Evolutionary conservation across 768 basidiomycete genomes (phyloP), one percentile per base, ranked within the genome.

Genomic region (Gyrodon lividus): DNA sequence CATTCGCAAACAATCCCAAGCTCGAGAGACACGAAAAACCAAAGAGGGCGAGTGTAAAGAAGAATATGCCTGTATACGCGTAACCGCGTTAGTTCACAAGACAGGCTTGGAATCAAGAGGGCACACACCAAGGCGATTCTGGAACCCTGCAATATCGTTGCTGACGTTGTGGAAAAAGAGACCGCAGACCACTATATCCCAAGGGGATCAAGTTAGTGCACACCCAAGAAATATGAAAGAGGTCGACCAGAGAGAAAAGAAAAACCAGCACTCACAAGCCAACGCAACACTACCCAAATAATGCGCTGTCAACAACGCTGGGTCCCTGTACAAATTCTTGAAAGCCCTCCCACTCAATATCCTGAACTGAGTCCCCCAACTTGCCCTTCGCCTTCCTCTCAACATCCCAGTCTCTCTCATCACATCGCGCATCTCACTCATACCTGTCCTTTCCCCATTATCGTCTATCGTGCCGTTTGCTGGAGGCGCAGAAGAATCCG

Each of bases 11-110:
- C 44, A 97, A 72, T 3, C 92, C 90, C 45, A 99, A 74, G 48
- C 95, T 98, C 9, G 94, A 94, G 50, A 99, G 72, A 65, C 93
- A 96, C 5, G 96, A 96, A 72, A 99, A 98, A 3, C 94, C 97
- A 59, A 99, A 98, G 8, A 99, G 74, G 1, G 94, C 86, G n/a
- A 99, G 76, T 3, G 93, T 87, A 72, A 99, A 99, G 77, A 99
- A 95, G 82, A 98, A 98, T 47, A 98, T 80, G 8, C 95, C 91
- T 82, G 69, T 20, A 46, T 19, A 31, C 8, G 34, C 16, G 6
- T 31, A 42, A 50, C 22, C 7, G 28, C 41, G 20, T 51, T 22
- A 46, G 13, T 19, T 24, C 39, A 33, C 41, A 8, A 38, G 14
- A 52, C 13, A 12, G 6, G 41, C 31, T 14, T 12, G 6, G 43